phyloP scores from a whole-genome alignment of 2,329 filamentous ascomycete genomes.

The Septoria linicola region DNA sequence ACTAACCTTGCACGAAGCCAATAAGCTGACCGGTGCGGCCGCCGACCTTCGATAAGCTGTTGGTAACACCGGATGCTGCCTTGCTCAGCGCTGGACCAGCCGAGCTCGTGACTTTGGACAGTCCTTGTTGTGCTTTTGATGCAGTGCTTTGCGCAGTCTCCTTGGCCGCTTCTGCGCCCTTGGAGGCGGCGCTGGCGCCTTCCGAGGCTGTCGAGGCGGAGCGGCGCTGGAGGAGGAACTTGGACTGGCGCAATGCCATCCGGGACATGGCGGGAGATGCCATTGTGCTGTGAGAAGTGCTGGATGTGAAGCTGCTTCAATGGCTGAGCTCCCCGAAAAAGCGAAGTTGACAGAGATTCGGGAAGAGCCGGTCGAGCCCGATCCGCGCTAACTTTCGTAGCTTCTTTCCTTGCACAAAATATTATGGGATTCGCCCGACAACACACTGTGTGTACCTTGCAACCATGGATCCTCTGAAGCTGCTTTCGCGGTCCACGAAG shows the following conservation, averaged over 20 bases:
- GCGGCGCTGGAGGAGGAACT: constrained; percentile 46
- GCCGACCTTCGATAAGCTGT: constrained; percentile 72
- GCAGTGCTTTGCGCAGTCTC: constrained; percentile 43
- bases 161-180: constrained; percentile 43
- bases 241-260: constrained; percentile 46
- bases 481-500: constrained; percentile 70
- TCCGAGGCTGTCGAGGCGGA: constrained; percentile 52
- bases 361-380: not conserved
- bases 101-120: constrained; percentile 76
- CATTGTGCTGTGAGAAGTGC: constrained; percentile 38
- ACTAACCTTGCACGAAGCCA: constrained; percentile 78
- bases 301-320: constrained; percentile 22
- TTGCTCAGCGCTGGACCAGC: constrained; percentile 75
- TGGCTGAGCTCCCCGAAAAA: constrained; percentile 14
- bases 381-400: not conserved
- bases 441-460: not conserved
- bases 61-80: constrained; percentile 66
- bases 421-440: not conserved
- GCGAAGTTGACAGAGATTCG: not conserved
- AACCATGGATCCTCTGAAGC: constrained; percentile 69
- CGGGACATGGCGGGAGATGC: constrained; percentile 49
- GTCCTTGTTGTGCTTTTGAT: constrained; percentile 73
- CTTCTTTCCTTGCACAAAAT: not conserved
- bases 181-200: constrained; percentile 44
- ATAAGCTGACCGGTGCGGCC: constrained; percentile 79